Base-by-base conservation (phyloP, 441 rosid species). In the Mallotus repandus region DNA sequence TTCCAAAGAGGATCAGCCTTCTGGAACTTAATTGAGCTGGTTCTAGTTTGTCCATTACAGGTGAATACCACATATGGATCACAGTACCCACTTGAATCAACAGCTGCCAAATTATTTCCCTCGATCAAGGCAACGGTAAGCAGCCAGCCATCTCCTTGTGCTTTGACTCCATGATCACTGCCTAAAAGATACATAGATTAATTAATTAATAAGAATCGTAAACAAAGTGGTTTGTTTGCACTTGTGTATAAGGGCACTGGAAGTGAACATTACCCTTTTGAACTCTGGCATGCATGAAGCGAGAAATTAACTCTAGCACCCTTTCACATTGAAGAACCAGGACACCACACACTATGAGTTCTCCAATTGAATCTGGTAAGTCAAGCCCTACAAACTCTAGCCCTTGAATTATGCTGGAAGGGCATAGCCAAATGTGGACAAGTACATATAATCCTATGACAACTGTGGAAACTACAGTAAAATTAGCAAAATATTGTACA, bases 91-190 rank as follows among this genome's bases (percentile, higher is more conserved):
- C 91, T 88, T 72, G 99, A 84, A 86, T 91, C 97, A 69, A 93
- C 97, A 68, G 98, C 87, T n/a, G 99, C 94, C 80, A 96, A 78
- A 81, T 87, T 88, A 71, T 79, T 86, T 78, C 98, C 99, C 80
- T 93, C 96, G 45, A 96, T 86, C 77, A 96, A 83, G 73, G 98
- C 99, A 87, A 88, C 88, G 63, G 99, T 96, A 68, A 93, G 88
- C 71, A 96, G 74, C 98, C 99, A 96, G 70, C 99, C 99, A 72
- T 91, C 95, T 29, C 99, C 99, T 85, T 86, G 97, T 60, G 99
- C 98, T 86, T 88, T 96, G 71, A 93, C 77, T 77, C 99, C 99
- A 80, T 93, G 98, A 87, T 96, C 99, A 73, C 90, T 86, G 48
- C 94, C 98, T 96, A 74, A 71, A 61, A 45, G 76, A 81, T 21